Evolutionary conservation across 345 rosid genomes (phyloP).

Genomic region (Geranium brycei): DNA sequence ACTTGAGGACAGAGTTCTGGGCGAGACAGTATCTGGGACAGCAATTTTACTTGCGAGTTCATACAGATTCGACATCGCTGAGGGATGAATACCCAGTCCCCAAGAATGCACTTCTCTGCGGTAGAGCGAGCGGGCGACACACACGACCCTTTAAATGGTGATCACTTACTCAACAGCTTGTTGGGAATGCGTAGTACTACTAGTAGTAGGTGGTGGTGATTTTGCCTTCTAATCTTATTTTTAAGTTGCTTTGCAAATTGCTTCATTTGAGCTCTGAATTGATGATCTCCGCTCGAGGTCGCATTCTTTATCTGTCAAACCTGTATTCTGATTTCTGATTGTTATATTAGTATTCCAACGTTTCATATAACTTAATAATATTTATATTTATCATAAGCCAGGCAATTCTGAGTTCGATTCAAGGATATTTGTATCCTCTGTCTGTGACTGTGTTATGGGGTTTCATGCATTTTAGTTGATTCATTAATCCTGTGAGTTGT

Average conservation of each 20-base stretch:
- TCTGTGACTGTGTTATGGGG: too few species aligned
- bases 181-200: background rate
- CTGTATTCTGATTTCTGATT: slow-evolving; percentile 5
- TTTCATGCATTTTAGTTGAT: too few species aligned
- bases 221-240: slow-evolving; percentile 2
- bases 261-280: slow-evolving; percentile 1
- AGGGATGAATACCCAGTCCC: slow-evolving; percentile 89
- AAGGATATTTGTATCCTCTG: background rate
- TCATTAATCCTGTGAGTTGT: too few species aligned
- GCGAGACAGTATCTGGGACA: slow-evolving; percentile 93
- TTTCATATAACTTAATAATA: background rate
- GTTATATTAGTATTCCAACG: background rate
- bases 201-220: slow-evolving; percentile 8
- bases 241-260: slow-evolving; percentile 3
- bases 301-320: slow-evolving; percentile 26
- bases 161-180: background rate
- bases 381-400: too few species aligned
- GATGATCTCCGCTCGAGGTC: slow-evolving; percentile 48
- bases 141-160: slow-evolving; percentile 49
- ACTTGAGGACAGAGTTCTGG: slow-evolving; percentile 84
- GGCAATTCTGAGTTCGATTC: background rate
- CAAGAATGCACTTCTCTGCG: slow-evolving; percentile 75
- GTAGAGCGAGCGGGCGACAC: slow-evolving; percentile 54
- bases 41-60: slow-evolving; percentile 73
- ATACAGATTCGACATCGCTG: slow-evolving; percentile 55